phyloP scores from a whole-genome alignment of 306 rosid genomes.

The Ormosia emarginata region DNA sequence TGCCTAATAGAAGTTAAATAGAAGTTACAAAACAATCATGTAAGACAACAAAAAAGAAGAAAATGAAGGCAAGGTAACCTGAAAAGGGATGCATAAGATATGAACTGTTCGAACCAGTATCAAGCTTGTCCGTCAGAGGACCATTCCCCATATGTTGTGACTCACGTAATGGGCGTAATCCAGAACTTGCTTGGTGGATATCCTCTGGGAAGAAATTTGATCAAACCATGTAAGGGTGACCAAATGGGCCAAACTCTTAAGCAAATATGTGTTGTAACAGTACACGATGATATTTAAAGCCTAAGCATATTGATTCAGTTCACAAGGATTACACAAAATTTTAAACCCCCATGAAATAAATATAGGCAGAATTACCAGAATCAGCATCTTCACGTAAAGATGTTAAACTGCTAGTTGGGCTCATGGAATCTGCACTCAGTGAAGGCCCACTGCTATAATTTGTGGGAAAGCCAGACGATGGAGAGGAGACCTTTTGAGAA shows the following conservation, averaged over 20 bases:
- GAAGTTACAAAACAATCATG: not conserved
- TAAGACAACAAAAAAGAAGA: not conserved
- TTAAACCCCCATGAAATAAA: conserved; percentile 17
- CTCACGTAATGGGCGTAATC: conserved; percentile 31
- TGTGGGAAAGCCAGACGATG: conserved; percentile 46
- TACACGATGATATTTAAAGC: conserved; percentile 15
- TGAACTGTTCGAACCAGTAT: conserved; percentile 16
- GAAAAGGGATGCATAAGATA: conserved; percentile 23
- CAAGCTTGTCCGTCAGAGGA: conserved; percentile 28
- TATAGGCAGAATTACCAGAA: conserved; percentile 54
- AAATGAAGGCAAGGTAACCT: conserved; percentile 25
- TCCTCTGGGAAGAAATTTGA: conserved; percentile 36
- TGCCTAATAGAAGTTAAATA: not conserved
- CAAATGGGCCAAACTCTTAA: conserved; percentile 3
- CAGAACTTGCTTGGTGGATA: conserved; percentile 45
- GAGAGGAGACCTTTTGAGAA: conserved; percentile 48
- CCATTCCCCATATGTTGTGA: conserved; percentile 37
- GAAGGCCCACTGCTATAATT: conserved; percentile 50
- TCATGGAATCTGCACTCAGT: conserved; percentile 59
- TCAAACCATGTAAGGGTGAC: not conserved
- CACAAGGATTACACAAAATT: not conserved
- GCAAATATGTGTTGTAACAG: not conserved
- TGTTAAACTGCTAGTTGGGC: conserved; percentile 60
- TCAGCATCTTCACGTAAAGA: conserved; percentile 86
- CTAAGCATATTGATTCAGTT: not conserved